phyloP scores from a whole-genome alignment of 2,329 filamentous ascomycete genomes.

The Magnaporthiopsis incrustans region DNA sequence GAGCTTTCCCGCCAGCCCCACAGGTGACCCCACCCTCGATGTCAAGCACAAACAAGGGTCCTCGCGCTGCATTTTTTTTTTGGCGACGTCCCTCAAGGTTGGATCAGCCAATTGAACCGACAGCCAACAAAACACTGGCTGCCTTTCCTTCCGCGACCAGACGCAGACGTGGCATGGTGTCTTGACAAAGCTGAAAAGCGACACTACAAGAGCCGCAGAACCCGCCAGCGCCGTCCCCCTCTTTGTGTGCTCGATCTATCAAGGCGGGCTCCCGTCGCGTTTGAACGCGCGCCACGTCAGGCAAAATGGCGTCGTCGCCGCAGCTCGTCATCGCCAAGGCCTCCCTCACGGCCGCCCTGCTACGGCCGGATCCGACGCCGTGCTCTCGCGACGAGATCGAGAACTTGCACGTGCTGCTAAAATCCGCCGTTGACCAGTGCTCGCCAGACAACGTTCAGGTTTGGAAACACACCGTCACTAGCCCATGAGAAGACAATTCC shows the following conservation, averaged over 20 bases:
- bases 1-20: neutral
- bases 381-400: conserved; percentile 63
- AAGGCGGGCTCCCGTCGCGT: too few species aligned
- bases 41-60: neutral
- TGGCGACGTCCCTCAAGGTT: neutral
- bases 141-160: neutral
- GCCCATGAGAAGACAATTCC: neutral
- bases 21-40: neutral
- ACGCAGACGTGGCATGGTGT: neutral
- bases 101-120: neutral
- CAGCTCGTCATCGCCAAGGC: conserved; percentile 73
- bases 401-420: conserved; percentile 58
- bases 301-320: conserved; percentile 51
- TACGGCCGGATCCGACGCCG: conserved; percentile 65
- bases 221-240: too few species aligned
- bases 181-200: neutral
- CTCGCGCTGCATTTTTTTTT: neutral
- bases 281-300: neutral
- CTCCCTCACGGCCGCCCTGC: conserved; percentile 64
- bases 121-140: neutral
- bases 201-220: neutral
- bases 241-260: neutral
- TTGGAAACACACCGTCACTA: conserved; percentile 43
- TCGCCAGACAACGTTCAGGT: conserved; percentile 81
- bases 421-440: conserved; percentile 60